Base-by-base conservation (phyloP, 1,139 yeast genomes). In the Yamadazyma mexicana region DNA sequence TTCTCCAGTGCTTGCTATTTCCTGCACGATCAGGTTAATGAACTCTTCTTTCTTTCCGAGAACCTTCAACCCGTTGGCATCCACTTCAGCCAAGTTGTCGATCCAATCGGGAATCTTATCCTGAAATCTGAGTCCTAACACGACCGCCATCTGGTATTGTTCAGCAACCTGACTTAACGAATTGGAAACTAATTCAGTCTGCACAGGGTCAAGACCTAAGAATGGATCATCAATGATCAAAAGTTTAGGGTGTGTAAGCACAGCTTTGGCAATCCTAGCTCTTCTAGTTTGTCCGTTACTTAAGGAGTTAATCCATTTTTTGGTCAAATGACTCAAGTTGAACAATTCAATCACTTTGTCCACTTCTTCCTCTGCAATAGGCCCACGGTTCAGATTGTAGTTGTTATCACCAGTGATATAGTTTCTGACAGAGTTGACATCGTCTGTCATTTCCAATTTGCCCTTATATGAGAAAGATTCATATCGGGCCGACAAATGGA, bases 281-380 rank as follows among this genome's bases (percentile, higher is more conserved):
- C 98, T 69, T 50, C 98, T 73, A 59, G 87, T 81, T 61, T 92
- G 98, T 0, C 98, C 98, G 58, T 92, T 92, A 59, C 96, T 86
- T 36, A 92, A 68, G 0, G 94, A 87, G 58, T 87, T 87, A 34
- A 87, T 79, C 89, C 95, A 91, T 45, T 87, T 75, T 41, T 78
- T 67, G 40, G 77, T 69, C 40, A 88, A 63, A 1, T 77, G 82
- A 6, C 57, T 59, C 45, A 92, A 67, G 38, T 76, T 69, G 46
- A 92, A 73, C 31, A 64, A 59, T n/a, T 67, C 59, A 27, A 84
- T 57, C 4, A 83, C 62, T 2, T 57, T 48, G 0, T 64, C 58
- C 7, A 81, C 73, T 4, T 40, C 31, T 11, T 52, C 51, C 33
- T 64, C 64, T 7, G 40, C 40, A 1, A 35, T 33, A 7, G 37